A percentile compares a stretch with the other conserved stretches of the same genome.
phyloP scores from a whole-genome alignment of 208 protist genomes.

The Naegleria fowleri region DNA sequence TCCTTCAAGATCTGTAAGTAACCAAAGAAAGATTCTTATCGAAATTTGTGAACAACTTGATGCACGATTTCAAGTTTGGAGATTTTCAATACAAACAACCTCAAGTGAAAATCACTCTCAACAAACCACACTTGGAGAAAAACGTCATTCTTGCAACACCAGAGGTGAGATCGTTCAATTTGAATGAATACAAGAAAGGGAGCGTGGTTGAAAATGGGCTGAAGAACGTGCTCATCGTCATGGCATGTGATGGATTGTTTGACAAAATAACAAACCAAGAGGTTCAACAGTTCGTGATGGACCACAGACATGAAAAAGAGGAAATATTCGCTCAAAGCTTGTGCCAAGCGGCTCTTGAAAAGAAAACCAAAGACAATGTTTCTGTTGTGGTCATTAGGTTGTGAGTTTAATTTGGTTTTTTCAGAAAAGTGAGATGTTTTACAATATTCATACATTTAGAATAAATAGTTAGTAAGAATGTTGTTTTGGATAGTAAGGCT shows the following conservation, averaged over 20 bases:
- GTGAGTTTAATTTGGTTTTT: no score
- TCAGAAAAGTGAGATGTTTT: no score
- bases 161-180: neutral
- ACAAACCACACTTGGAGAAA: neutral
- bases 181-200: neutral
- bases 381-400: neutral
- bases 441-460: no score
- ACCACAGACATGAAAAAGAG: neutral
- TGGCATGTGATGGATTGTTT: neutral
- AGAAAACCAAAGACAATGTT: neutral
- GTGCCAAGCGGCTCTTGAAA: neutral
- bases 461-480: no score
- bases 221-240: neutral
- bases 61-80: neutral
- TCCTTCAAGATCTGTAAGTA: neutral
- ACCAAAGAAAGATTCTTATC: no score
- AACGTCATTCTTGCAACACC: neutral
- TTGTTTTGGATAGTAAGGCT: no score
- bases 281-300: neutral
- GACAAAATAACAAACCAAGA: neutral
- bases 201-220: no score
- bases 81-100: neutral
- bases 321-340: neutral
- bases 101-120: neutral
- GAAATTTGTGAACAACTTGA: no score